Conservation (phyloP, 2,329 filamentous ascomycete genomes). For the Incumbomyces delicatus region DNA sequence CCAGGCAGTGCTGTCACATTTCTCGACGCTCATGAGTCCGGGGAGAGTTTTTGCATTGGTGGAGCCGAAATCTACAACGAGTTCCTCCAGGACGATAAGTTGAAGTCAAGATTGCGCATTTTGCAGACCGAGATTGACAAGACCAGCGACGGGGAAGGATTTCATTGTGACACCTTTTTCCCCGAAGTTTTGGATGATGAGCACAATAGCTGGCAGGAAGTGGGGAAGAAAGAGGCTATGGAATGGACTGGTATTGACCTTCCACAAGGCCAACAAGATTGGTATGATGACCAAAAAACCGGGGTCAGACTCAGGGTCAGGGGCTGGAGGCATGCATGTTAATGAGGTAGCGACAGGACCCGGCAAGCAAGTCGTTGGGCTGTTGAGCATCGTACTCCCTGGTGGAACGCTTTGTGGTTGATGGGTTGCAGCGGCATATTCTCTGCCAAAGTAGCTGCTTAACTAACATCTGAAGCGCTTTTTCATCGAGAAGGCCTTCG, state of each 20-base stretch:
- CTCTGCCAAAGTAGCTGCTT: too few relatives aligned
- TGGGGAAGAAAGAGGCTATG: slow-evolving; percentile 26
- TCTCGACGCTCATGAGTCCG: not conserved
- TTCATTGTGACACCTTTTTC: slow-evolving; percentile 42
- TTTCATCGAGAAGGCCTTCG: too few relatives aligned
- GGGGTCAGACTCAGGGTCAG: slow-evolving; percentile 41
- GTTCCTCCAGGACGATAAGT: slow-evolving; percentile 42
- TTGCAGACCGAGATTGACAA: slow-evolving; percentile 22
- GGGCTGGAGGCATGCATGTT: slow-evolving; percentile 24
- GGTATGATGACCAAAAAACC: slow-evolving; percentile 39
- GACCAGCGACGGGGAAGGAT: slow-evolving; percentile 19
- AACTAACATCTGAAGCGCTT: too few relatives aligned
- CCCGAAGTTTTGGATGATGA: slow-evolving; percentile 25
- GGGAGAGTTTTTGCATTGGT: slow-evolving; percentile 71
- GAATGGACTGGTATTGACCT: slow-evolving; percentile 36
- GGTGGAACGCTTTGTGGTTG: too few relatives aligned
- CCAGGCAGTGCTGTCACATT: not conserved
- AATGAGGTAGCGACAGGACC: too few relatives aligned
- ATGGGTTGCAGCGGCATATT: too few relatives aligned
- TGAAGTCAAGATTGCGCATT: slow-evolving; percentile 15
- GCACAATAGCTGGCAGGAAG: slow-evolving; percentile 18
- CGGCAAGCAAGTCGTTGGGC: too few relatives aligned
- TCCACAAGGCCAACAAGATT: slow-evolving; percentile 23
- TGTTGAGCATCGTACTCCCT: too few relatives aligned
- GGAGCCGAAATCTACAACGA: slow-evolving; percentile 75